A percentile compares a stretch with the other conserved stretches of the same genome.
Conservation (phyloP, 1,284 basidiomycete genomes). For the Ceratobasidium sp. region DNA sequence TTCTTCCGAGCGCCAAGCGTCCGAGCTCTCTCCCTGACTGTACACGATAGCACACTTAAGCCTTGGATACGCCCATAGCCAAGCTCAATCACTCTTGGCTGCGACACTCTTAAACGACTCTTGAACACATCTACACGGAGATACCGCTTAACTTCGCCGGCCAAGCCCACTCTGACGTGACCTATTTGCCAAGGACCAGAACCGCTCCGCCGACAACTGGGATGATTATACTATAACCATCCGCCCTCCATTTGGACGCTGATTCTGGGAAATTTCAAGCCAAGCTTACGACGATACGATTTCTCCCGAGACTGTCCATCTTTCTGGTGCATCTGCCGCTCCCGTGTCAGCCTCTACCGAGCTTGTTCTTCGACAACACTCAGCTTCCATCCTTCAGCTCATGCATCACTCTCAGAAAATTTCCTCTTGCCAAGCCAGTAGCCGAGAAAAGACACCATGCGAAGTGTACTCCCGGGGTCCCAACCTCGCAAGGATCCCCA, state of each 20-base stretch:
- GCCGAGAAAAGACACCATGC: neutral
- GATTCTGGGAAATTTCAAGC: neutral
- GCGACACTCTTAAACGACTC: neutral
- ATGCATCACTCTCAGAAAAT: neutral
- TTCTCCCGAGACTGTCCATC: neutral
- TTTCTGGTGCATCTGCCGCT: neutral
- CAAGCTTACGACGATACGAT: neutral
- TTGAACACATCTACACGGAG: neutral
- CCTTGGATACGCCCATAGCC: neutral
- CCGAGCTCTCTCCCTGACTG: neutral
- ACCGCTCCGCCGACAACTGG: neutral
- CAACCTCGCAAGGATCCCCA: neutral
- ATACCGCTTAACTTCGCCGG: neutral
- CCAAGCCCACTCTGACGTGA: neutral
- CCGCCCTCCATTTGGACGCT: neutral
- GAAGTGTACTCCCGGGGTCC: neutral
- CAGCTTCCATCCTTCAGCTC: neutral
- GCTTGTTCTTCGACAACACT: neutral
- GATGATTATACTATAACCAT: neutral
- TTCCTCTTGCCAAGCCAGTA: neutral
- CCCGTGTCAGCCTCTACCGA: neutral
- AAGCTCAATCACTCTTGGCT: neutral
- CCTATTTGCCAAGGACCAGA: neutral
- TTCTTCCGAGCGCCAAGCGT: slow-evolving; percentile 10
- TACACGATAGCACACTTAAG: neutral